Evolutionary conservation across 2,329 filamentous ascomycete genomes (phyloP).

Genomic region (Cyclaneusma minus): DNA sequence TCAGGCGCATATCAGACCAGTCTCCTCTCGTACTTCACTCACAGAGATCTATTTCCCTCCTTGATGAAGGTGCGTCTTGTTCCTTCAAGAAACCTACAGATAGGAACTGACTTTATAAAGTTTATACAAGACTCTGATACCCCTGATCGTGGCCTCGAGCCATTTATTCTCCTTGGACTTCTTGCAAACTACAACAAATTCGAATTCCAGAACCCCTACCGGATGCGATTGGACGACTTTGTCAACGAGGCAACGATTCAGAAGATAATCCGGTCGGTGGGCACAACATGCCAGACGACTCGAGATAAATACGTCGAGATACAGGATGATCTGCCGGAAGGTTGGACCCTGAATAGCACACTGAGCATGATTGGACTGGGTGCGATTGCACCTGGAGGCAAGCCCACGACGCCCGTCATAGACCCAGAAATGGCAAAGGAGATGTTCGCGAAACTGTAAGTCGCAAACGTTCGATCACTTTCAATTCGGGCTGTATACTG

Average conservation of each 20-base stretch:
- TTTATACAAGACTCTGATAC: constrained; percentile 68
- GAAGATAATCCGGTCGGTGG: constrained; percentile 65
- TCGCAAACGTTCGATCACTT: constrained; percentile 8
- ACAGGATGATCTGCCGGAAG: constrained; percentile 79
- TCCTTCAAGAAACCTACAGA: neutral
- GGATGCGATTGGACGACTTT: constrained; percentile 82
- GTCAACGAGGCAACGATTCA: constrained; percentile 81
- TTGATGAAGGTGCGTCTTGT: constrained; percentile 64
- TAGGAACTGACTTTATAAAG: constrained; percentile 24
- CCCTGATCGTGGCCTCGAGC: constrained; percentile 46
- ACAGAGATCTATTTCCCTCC: constrained; percentile 83
- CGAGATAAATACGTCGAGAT: constrained; percentile 69
- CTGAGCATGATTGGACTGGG: constrained; percentile 76
- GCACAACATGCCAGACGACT: constrained; percentile 50
- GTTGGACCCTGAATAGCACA: constrained; percentile 71
- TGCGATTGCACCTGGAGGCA: constrained; percentile 52
- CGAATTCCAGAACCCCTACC: constrained; percentile 93
- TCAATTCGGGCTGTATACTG: constrained; percentile 12
- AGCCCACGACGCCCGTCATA: constrained; percentile 43
- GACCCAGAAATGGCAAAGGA: constrained; percentile 70
- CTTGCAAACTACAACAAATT: constrained; percentile 99
- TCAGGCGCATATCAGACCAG: constrained; percentile 95
- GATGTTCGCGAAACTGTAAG: constrained; percentile 66
- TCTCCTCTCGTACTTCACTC: constrained; percentile 85
- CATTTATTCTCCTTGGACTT: constrained; percentile 72